A percentile compares a stretch with the other conserved stretches of the same genome.
phyloP scores from a whole-genome alignment of 495 filamentous ascomycete species.

The Cenococcum geophilum region DNA sequence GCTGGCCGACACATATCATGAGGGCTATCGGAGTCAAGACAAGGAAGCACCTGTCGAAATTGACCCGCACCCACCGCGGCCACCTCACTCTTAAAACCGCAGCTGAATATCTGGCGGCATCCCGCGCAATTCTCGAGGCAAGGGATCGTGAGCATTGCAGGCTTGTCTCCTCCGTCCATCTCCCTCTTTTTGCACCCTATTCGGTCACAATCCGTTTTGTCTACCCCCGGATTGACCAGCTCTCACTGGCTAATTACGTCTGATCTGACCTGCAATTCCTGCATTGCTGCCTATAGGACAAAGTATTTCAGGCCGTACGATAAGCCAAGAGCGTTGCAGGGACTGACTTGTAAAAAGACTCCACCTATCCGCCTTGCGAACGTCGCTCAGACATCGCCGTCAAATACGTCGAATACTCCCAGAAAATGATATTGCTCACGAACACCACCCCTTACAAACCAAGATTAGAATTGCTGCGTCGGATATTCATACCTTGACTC shows the following conservation, averaged over 20 bases:
- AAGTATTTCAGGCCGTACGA: constrained; percentile 24
- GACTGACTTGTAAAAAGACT: constrained; percentile 27
- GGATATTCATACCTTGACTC: constrained; percentile 24
- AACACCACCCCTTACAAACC: constrained; percentile 21
- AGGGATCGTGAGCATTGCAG: constrained; percentile 30
- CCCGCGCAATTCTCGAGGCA: constrained; percentile 20
- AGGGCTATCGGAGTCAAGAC: constrained; percentile 25
- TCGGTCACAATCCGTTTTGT: constrained; percentile 21
- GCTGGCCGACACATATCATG: constrained; percentile 29
- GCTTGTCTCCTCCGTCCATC: constrained; percentile 17
- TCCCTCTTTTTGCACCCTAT: constrained; percentile 15
- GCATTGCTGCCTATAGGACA: constrained; percentile 32
- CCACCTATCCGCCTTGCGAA: constrained; percentile 27
- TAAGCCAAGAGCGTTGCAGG: constrained; percentile 33
- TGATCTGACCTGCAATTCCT: constrained; percentile 28
- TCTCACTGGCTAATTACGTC: constrained; percentile 31
- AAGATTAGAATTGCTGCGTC: constrained; percentile 15
- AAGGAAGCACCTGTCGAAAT: constrained; percentile 27
- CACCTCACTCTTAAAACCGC: constrained; percentile 32
- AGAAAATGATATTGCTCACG: constrained; percentile 31
- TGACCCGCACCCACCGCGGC: constrained; percentile 27
- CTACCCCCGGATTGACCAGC: constrained; percentile 26
- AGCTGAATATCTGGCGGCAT: constrained; percentile 27
- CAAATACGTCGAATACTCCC: constrained; percentile 19
- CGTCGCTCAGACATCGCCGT: constrained; percentile 24